phyloP scores from a whole-genome alignment of 192 early-diverging fungal genomes.

The Chytriomyces sp. region DNA sequence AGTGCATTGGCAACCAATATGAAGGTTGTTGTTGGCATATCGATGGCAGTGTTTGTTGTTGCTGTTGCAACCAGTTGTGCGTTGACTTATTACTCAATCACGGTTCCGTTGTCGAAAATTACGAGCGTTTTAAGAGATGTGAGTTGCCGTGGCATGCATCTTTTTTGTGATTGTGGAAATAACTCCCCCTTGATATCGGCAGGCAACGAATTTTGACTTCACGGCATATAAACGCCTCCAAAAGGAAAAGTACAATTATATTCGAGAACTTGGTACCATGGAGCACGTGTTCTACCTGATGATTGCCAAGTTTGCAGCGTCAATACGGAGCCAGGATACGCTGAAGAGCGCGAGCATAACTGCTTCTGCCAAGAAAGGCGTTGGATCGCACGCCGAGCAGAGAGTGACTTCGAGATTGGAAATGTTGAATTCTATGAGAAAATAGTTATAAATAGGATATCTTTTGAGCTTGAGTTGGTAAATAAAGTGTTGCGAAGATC shows the following conservation, averaged over 20 bases:
- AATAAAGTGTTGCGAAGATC: no score
- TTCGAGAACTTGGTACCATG: not conserved
- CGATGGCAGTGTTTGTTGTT: not conserved
- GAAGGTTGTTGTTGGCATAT: not conserved
- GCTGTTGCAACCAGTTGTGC: not conserved
- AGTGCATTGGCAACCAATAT: not conserved
- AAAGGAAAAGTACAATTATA: not conserved
- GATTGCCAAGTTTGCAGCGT: not conserved
- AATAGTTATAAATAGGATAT: no score
- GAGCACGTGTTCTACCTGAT: not conserved
- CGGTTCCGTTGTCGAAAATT: not conserved
- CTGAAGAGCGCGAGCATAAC: not conserved
- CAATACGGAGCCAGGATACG: not conserved
- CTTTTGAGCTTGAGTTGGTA: no score
- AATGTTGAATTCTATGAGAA: no score
- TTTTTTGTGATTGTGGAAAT: not conserved
- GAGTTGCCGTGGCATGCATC: not conserved
- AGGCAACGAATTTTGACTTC: constrained; percentile 5
- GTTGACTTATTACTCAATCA: not conserved
- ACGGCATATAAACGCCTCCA: not conserved
- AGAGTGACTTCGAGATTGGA: no score
- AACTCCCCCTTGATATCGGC: not conserved
- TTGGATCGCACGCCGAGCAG: no score
- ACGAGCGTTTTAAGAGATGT: not conserved
- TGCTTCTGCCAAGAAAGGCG: no score